Conservation (phyloP, 495 filamentous ascomycete species). For the Lasiosphaeria ovina region DNA sequence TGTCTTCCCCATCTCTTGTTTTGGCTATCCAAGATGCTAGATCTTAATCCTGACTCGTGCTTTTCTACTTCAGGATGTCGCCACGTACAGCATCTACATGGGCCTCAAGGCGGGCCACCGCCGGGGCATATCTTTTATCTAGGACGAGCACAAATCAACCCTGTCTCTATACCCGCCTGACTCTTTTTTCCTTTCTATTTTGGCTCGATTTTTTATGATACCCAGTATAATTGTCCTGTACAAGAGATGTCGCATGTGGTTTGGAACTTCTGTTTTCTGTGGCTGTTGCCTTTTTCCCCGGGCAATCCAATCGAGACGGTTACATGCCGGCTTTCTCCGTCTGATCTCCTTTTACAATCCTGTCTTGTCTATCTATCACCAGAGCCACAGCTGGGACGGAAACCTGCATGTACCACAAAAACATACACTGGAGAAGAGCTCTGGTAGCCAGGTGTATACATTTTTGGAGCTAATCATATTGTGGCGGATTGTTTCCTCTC, state of each 20-base stretch:
- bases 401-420: too few relatives aligned
- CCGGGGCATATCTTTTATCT: constrained; percentile 26
- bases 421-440: too few relatives aligned
- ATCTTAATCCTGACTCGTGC: neutral
- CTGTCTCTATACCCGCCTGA: constrained; percentile 3
- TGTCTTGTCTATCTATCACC: too few relatives aligned
- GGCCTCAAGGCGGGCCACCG: constrained; percentile 29
- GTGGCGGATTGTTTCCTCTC: too few relatives aligned
- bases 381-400: too few relatives aligned
- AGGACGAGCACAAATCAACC: constrained; percentile 1
- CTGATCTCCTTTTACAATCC: neutral
- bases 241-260: neutral
- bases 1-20: constrained; percentile 16
- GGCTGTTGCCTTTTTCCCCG: neutral
- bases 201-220: constrained; percentile 17
- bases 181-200: constrained; percentile 4
- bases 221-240: constrained; percentile 18
- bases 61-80: constrained; percentile 27
- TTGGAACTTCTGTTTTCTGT: neutral
- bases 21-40: neutral
- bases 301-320: neutral
- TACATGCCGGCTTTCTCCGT: neutral
- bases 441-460: too few relatives aligned
- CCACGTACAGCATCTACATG: constrained; percentile 33
- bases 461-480: too few relatives aligned